Evolutionary conservation across 371 early-diverging fungal species (phyloP), one percentile per base, ranked within the genome.

Genomic region (Mucor mucedo): DNA sequence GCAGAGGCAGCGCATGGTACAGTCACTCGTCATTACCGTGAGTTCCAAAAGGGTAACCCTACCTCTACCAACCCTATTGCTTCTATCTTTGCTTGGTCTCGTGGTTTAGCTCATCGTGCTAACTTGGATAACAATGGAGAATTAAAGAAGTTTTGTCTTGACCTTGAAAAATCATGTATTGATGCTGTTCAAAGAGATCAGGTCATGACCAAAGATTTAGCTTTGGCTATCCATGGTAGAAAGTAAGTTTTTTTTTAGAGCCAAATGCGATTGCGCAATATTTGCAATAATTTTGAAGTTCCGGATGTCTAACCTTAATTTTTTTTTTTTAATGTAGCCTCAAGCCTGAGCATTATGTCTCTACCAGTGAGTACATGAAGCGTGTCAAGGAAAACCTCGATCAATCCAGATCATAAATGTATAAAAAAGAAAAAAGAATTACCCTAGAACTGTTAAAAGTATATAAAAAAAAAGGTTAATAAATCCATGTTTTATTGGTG

Each of bases 1-100:
- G 87, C 93, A 60, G 96, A 96, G 75, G 96, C 96, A 30, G 96
- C 96, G 52, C 96, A 96, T 82, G 96, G 96, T 68, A 96, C 96
- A 21, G 96, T 96, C 52, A 96, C 96, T 21, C 89, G 96, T 56
- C 96, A 96, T 77, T 96, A 91, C 88, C 91, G 96, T 68, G 93
- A 94, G 77, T 91, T 93, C 83, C 96, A 96, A 79, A 93, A 95
- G 91, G 91, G 63, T 62, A 85, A 85, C 59, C 79, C 85, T 55
- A 91, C 91, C n/a, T 90, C 90, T 13, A 96, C 96, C 72, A 96
- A 96, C 86, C 93, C 96, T 11, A 92, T 96, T 63, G 96, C 65
- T 3, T 89, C 89, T 50, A 95, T 96, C 84, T 96, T 94, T 71
- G 96, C 96, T 40, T 96, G 96, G 96, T 89, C 95, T 48, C 89